Evolutionary conservation across 1,284 basidiomycete genomes (phyloP).

Genomic region (Puccinia coronata): DNA sequence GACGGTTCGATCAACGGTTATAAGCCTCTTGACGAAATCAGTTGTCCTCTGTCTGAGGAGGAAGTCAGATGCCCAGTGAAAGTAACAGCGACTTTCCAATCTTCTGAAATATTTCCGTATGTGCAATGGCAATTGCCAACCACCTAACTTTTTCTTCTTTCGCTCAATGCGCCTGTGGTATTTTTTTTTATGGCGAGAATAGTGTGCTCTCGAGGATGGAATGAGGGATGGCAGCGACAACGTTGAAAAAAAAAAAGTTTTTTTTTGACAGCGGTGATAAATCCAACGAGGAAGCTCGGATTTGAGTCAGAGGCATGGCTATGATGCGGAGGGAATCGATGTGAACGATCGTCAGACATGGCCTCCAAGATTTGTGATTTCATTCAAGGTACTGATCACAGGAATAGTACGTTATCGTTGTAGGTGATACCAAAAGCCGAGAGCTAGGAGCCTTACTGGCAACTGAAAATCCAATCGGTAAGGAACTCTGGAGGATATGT

Average conservation of each 20-base stretch:
- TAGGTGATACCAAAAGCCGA: not conserved
- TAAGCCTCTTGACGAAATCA: not conserved
- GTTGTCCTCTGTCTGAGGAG: not conserved
- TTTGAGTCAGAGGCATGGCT: not conserved
- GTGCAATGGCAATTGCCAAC: not conserved
- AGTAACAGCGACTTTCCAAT: constrained; percentile 2
- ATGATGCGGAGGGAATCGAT: not conserved
- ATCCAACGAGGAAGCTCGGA: not conserved
- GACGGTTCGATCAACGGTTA: constrained; percentile 4
- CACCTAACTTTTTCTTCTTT: not conserved
- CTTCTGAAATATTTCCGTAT: not conserved
- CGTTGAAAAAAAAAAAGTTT: not conserved
- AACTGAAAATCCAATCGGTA: not conserved
- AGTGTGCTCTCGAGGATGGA: not conserved
- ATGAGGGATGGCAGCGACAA: not conserved
- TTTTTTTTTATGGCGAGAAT: not conserved
- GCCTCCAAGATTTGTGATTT: constrained; percentile 18
- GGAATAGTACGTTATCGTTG: not conserved
- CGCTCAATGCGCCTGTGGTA: not conserved
- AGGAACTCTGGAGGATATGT: constrained; percentile 2
- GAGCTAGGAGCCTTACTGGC: not conserved
- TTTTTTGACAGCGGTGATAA: constrained; percentile 22
- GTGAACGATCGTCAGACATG: constrained; percentile 12
- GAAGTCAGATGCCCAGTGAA: not conserved
- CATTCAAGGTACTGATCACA: constrained; percentile 36